A percentile compares a stretch with the other conserved stretches of the same genome.
Conservation (phyloP, 768 basidiomycete species). For the Leucocoprinus sp. region DNA sequence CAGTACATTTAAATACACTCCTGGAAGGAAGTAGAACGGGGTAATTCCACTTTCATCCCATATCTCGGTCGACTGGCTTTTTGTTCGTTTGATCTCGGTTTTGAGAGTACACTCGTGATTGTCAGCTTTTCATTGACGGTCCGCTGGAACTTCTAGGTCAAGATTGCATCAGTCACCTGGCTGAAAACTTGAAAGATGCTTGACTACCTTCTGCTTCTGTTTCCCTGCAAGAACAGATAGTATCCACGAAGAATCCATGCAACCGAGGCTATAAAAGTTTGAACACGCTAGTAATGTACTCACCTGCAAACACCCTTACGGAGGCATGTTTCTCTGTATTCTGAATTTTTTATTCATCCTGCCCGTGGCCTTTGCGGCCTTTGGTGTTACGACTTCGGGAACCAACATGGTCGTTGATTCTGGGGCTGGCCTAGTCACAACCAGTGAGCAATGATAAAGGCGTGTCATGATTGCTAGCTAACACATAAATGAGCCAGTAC, state of each 20-base stretch:
- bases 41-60: no score
- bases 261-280: background rate
- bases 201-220: background rate
- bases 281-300: slow-evolving; percentile 1
- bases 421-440: slow-evolving; percentile 36
- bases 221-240: background rate
- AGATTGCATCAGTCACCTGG: slow-evolving; percentile 10
- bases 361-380: slow-evolving; percentile 33
- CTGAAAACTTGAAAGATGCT: background rate
- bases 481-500: slow-evolving; percentile 21
- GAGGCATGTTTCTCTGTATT: slow-evolving; percentile 12
- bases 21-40: no score
- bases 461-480: background rate
- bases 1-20: no score
- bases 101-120: no score
- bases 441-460: slow-evolving; percentile 21
- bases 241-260: slow-evolving; percentile 10
- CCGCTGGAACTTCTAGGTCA: slow-evolving; percentile 3
- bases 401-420: slow-evolving; percentile 33
- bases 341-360: slow-evolving; percentile 19
- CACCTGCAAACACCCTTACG: background rate
- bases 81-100: no score
- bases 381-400: slow-evolving; percentile 37
- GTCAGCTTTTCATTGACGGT: background rate
- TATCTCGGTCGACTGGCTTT: no score